Base-by-base conservation (phyloP, 2,329 filamentous ascomycete genomes). In the Ceratocystis cacaofunesta region DNA sequence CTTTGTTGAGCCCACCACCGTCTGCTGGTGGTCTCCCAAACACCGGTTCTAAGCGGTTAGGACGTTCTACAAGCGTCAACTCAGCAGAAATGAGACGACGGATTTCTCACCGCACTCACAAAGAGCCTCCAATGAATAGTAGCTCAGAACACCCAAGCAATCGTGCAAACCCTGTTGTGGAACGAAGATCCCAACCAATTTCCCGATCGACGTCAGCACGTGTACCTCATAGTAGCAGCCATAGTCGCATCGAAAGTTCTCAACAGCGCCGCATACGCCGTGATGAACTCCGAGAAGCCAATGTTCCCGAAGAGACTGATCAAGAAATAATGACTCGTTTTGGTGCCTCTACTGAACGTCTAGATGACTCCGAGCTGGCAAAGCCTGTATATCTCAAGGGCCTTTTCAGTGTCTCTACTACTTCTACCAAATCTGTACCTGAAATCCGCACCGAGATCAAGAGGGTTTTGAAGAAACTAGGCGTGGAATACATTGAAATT, bases 381-480 rank as follows among this genome's bases (percentile, higher is more conserved):
- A 96, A 96, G 74, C 94, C 94, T 0, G 94, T 97, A 2, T 97
- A 88, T 74, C 82, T 99, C 66, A 99, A 97, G 75, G 94, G 94
- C 3, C 80, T 99, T 19, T 97, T 99, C 77, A 97, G 92, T 71
- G 94, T 97, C 64, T 95, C 90, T 3, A 99, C 94, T 0, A 99
- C 94, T 5, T 96, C 91, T 66, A 94, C 87, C 72, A 95, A 95
- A 73, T 90, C 92, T 0, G 83, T 97, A 10, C 79, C 85, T 0
- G 85, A 90, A 67, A 99, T 99, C 68, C 85, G 92, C 48, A 79
- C 85, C 5, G 94, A 99, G 72, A 89, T 99, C 70, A 95, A 95
- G 72, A 83, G 92, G 62, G 94, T 97, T 2, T 77, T 99, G 63
- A 87, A 86, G 70, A 87, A 92, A 73, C 83, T 97, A 17, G 89